A percentile compares a stretch with the other conserved stretches of the same genome.
Conservation (phyloP, 129 eudicot genomes). For the Flaveria linearis region DNA sequence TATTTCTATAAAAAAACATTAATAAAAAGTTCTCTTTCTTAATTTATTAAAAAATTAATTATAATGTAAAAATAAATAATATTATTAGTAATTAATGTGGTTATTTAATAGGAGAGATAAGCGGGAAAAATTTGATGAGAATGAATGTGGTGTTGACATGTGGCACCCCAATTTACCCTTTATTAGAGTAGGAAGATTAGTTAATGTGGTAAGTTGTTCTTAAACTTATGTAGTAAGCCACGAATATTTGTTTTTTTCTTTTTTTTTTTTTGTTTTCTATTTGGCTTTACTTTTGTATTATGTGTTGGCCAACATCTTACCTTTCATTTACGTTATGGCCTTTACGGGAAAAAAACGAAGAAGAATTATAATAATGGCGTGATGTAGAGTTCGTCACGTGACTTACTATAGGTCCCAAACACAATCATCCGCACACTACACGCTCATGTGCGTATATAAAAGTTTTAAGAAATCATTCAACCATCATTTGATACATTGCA, state of each 20-base stretch:
- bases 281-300: conserved; percentile 28
- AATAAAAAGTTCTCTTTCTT: too few species aligned
- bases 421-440: conserved; percentile 32
- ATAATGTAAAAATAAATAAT: too few species aligned
- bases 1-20: too few species aligned
- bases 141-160: too few species aligned
- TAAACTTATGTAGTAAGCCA: conserved; percentile 3
- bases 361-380: neutral
- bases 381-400: conserved; percentile 36
- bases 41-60: too few species aligned
- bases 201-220: neutral
- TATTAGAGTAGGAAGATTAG: too few species aligned
- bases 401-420: conserved; percentile 31
- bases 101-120: too few species aligned
- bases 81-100: too few species aligned
- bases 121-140: too few species aligned
- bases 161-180: too few species aligned
- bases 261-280: neutral
- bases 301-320: conserved; percentile 22
- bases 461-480: conserved; percentile 26
- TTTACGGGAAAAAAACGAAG: neutral
- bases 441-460: conserved; percentile 31
- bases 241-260: neutral
- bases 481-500: conserved; percentile 32
- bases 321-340: conserved; percentile 29